Evolutionary conservation across 371 early-diverging fungal genomes (phyloP), one percentile per base, ranked within the genome.

Genomic region (Saksenaea oblongispora): DNA sequence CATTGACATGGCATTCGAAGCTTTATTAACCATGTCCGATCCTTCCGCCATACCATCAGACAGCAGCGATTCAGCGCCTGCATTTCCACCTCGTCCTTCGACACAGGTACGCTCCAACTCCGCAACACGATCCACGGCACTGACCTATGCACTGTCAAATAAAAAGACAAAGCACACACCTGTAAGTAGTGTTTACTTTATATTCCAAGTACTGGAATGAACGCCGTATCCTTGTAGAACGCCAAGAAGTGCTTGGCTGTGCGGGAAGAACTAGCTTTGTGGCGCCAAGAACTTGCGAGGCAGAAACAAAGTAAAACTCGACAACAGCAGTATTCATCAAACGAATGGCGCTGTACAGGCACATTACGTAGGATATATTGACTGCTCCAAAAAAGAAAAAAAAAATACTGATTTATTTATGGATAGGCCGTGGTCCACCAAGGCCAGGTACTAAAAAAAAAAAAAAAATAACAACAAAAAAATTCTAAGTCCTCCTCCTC

Each of bases 231-330:
- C 7, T 17, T 10, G 14, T 47, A 22, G 51, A 17, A n/a, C 22
- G 51, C 51, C 51, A 47, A 47, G 51, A 47, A 47, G 22, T 22
- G 22, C 51, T 47, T 47, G 51, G 51, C 51, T 10, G 51, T 47
- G 10, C n/a, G 51, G 56, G 60, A 59, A 55, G 70, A 69, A 44
- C 47, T 69, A 10, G 70, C 61, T 7, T 51, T 44, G 27, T 69
- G 70, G 70, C 65, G 70, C 42, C 65, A 65, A 58, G 65, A 69
- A 11, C 47, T 69, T 18, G 65, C 58, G 15, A 37, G 58, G 54
- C 58, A 47, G 22, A 47, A 22, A 22, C 51, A 47, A 11, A 22
- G 2, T 9, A 17, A 22, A 47, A 8, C 22, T 22, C 51, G 51
- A 47, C 51, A 47, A 22, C 51, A 47, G 24, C n/a, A 47, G 24